Evolutionary conservation across 257 asterid species (phyloP), one percentile per base, ranked within the genome.

Genomic region (Primulina huaijiensis): DNA sequence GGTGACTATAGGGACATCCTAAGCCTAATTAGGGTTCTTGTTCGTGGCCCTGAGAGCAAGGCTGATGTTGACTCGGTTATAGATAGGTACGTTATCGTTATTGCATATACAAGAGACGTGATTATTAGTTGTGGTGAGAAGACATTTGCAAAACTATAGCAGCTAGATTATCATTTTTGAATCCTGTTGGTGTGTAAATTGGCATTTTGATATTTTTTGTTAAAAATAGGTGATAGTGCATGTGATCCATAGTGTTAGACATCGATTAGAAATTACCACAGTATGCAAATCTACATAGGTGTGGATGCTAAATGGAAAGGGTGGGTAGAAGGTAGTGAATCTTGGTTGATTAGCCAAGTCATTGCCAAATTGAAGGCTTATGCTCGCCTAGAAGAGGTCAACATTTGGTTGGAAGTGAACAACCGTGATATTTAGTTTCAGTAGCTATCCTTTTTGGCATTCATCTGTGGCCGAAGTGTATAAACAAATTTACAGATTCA

Each of bases 1-100:
- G 95, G 92, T 52, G 97, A 92, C 70, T 92, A 88, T 76, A 83
- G 96, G 81, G 98, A 90, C 87, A 92, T 92, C 68, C 74, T 92
- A 74, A 92, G 95, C 90, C 89, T 92, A 74, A 90, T 84, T 73
- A 84, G 98, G 81, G 98, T 92, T 79, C 95, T 92, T 72, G 90
- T 75, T 76, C 96, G 82, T 65, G 98, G 98, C 58, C 98, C 98
- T 55, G 97, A 92, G 87, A 92, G 98, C 92, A 92, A 92, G 86
- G 86, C 90, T 67, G 85, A 83, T 60, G 93, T 90, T 17, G 98
- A 92, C 80, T 67, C 75, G 60, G 85, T 88, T 62, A 82, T 89
- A 71, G 94, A 90, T 65, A 88, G 95, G 98, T 92, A 84, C 30
- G 75, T 59, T 70, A 40, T 71, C 63, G 56, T 70, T 77, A 72